Percentiles rank a stretch among this genome's conserved stretches.
Conservation (phyloP, 805 yeast genomes). For the Candida coquimbonensis region DNA sequence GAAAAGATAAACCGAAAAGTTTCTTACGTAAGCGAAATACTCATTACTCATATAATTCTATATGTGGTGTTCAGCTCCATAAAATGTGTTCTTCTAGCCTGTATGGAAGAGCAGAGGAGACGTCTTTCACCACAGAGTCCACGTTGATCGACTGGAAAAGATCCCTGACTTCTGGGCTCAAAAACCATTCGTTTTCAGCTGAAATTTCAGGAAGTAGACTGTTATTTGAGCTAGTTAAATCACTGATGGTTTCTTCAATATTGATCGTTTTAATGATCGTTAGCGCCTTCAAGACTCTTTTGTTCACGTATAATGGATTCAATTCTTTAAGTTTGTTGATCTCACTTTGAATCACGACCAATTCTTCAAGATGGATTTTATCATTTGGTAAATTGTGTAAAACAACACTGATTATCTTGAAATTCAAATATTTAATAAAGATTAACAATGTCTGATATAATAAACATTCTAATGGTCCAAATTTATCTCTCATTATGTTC, state of each 20-base stretch:
- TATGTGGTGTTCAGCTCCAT: not conserved
- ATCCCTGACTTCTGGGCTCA: constrained; percentile 6
- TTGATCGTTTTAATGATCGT: constrained; percentile 3
- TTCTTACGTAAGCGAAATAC: not conserved
- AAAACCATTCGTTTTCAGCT: constrained; percentile 1
- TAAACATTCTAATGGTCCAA: constrained; percentile 15
- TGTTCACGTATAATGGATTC: constrained; percentile 4
- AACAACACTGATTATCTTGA: constrained; percentile 10
- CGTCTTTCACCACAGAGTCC: not conserved
- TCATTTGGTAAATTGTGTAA: not conserved
- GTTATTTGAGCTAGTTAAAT: too few species aligned
- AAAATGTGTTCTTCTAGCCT: not conserved
- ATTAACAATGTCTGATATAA: constrained; percentile 16
- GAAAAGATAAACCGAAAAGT: too few species aligned
- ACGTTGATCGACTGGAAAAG: constrained; percentile 6
- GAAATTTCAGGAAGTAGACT: too few species aligned
- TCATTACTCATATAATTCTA: too few species aligned
- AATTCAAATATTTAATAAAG: constrained; percentile 18
- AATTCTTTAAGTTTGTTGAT: constrained; percentile 2
- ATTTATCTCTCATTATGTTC: constrained; percentile 8
- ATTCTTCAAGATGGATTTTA: not conserved
- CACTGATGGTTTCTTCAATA: not conserved
- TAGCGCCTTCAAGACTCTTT: constrained; percentile 5
- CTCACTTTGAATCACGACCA: constrained; percentile 1
- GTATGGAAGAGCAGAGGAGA: not conserved